A percentile compares a stretch with the other conserved stretches of the same genome.
Evolutionary conservation across 495 filamentous ascomycete genomes (phyloP).

Genomic region (Glutinoglossum americanum): DNA sequence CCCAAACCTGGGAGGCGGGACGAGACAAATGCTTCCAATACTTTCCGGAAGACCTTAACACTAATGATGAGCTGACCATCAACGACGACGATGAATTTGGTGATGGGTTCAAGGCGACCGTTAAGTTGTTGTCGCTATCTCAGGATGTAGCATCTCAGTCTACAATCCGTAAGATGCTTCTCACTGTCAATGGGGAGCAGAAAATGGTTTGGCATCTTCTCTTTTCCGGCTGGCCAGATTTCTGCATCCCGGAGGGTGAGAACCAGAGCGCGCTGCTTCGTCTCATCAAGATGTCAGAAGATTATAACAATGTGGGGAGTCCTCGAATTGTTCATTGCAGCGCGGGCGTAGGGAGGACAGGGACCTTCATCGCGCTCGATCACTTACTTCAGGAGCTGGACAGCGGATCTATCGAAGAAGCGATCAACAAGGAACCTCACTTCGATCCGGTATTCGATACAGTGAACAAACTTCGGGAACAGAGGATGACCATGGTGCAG

Average conservation of each 20-base stretch:
- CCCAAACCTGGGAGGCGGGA: slow-evolving; percentile 63
- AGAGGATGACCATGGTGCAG: slow-evolving; percentile 94
- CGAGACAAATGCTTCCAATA: slow-evolving; percentile 84
- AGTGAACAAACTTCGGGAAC: slow-evolving; percentile 66
- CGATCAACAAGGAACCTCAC: slow-evolving; percentile 8
- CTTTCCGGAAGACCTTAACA: slow-evolving; percentile 36
- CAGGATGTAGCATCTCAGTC: slow-evolving; percentile 28
- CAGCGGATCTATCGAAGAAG: slow-evolving; percentile 39
- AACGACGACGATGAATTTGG: slow-evolving; percentile 39
- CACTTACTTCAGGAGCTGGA: slow-evolving; percentile 67
- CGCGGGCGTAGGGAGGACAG: slow-evolving; percentile 81
- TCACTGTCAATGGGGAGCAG: slow-evolving; percentile 33
- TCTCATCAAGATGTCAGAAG: slow-evolving; percentile 52
- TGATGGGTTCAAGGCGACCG: slow-evolving; percentile 32
- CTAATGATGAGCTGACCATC: slow-evolving; percentile 30
- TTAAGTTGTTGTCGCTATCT: slow-evolving; percentile 26
- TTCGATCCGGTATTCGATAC: slow-evolving; percentile 45
- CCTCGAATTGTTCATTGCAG: slow-evolving; percentile 85
- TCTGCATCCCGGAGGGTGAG: slow-evolving; percentile 60
- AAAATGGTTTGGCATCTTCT: slow-evolving; percentile 75
- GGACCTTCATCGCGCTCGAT: slow-evolving; percentile 90
- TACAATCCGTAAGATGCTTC: slow-evolving; percentile 31
- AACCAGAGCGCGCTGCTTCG: slow-evolving; percentile 61
- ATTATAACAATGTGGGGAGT: slow-evolving; percentile 43
- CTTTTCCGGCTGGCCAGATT: slow-evolving; percentile 89